Base-by-base conservation (phyloP, 208 protist genomes). In the Porcisia deanei region DNA sequence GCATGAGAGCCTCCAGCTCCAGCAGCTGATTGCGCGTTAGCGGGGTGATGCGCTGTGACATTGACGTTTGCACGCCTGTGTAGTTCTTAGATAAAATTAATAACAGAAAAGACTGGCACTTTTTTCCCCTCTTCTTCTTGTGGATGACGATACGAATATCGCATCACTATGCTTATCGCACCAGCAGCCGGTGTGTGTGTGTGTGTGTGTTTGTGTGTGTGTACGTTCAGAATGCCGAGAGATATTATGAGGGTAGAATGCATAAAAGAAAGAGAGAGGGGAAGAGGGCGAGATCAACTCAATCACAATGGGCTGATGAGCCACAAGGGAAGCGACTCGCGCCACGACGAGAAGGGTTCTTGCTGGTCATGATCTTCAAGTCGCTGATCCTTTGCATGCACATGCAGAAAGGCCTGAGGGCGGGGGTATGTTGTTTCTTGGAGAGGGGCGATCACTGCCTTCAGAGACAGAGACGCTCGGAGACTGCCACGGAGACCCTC, bases 1-100 rank as follows among this genome's bases (percentile, higher is more conserved):
- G 82, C 54, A 92, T 14, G 10, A 94, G 80, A 20, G 58, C 74
- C 45, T 90, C 85, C 30, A 94, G 79, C 64, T 94, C 88, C 7
- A 94, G 79, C 53, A 94, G 74, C 81, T 94, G 90, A 63, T 80
- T 89, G 60, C 90, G 90, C 63, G 84, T 87, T 58, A 94, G 69
- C 53, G 90, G 88, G 4, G 88, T 89, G 41, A 94, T 80, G 59
- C 88, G 88, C 43, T 85, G 73, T 0, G 82, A 80, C 83, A 86
- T 86, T 30, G 71, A 45, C 20, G 3, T 53, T 30, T 30, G 64
- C 1, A 43, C 64, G 43, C 64, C 22, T 14, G n/a, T 69, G 64
- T 20, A 37, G 2, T 22, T 7, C n/a, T 37, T 20, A 37, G 53
- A 45, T 3, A 37, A 53, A 53, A 30, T 30, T 30, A 30, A 30